Conservation (phyloP, 768 basidiomycete genomes). For the Russula sp. region DNA sequence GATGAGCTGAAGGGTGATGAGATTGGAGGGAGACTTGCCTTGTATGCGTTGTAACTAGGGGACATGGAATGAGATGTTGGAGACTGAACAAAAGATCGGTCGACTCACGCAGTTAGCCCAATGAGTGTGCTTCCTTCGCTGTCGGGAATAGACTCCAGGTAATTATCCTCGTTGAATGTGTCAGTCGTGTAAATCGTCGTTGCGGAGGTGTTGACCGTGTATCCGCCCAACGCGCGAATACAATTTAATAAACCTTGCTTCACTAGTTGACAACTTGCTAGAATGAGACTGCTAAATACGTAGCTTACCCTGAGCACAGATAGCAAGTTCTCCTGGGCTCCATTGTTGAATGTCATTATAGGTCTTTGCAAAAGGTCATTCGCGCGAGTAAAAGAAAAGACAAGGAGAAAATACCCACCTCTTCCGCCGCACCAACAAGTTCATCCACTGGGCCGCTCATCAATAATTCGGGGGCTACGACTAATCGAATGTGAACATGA, state of each 20-base stretch:
- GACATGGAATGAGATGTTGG: background rate
- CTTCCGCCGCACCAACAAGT: constrained; percentile 49
- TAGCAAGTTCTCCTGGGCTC: constrained; percentile 45
- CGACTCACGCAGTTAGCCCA: constrained; percentile 50
- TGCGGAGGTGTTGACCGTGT: constrained; percentile 42
- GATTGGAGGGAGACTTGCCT: constrained; percentile 31
- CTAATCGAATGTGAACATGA: constrained; percentile 4
- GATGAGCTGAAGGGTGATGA: background rate
- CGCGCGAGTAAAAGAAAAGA: background rate
- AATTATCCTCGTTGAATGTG: constrained; percentile 49
- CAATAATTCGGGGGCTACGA: background rate
- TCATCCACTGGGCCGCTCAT: constrained; percentile 43
- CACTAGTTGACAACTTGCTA: background rate
- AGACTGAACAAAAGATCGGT: background rate
- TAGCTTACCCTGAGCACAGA: constrained; percentile 45
- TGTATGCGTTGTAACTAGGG: constrained; percentile 57
- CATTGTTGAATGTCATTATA: constrained; percentile 48
- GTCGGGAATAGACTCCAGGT: constrained; percentile 37
- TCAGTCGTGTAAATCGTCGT: constrained; percentile 55
- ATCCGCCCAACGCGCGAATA: constrained; percentile 56
- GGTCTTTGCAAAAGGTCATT: constrained; percentile 32
- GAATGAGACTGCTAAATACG: background rate
- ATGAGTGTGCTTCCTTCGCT: constrained; percentile 44
- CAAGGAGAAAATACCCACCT: constrained; percentile 34
- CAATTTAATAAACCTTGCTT: constrained; percentile 49